Evolutionary conservation across 495 filamentous ascomycete genomes (phyloP).

Genomic region (Penicillium maclennaniae): DNA sequence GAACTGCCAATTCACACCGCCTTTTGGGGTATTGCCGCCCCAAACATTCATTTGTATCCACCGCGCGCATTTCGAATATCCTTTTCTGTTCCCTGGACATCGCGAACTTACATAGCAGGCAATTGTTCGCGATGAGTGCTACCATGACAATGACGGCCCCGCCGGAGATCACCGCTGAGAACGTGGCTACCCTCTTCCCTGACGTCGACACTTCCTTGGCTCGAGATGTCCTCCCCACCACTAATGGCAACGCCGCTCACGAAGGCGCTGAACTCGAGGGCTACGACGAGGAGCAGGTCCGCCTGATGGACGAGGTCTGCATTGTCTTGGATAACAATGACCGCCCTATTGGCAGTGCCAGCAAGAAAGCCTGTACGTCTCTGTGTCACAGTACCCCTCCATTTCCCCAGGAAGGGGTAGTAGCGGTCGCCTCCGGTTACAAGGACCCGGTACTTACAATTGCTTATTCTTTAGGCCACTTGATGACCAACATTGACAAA

Average conservation of each 20-base stretch:
- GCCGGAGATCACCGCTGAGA: constrained; percentile 70
- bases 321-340: constrained; percentile 94
- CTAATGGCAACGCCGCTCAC: constrained; percentile 25
- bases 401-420: constrained; percentile 10
- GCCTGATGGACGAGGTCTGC: constrained; percentile 98
- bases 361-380: constrained; percentile 92
- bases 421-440: not conserved
- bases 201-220: constrained; percentile 89
- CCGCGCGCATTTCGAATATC: constrained; percentile 5
- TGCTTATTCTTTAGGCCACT: constrained; percentile 61
- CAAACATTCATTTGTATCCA: not conserved
- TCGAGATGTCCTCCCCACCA: constrained; percentile 52
- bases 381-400: not conserved
- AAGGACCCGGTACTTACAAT: constrained; percentile 4
- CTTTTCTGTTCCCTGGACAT: not conserved
- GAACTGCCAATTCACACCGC: constrained; percentile 22
- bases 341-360: constrained; percentile 89
- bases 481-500: constrained; percentile 97
- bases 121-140: constrained; percentile 42
- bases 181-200: constrained; percentile 84
- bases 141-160: constrained; percentile 42
- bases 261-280: constrained; percentile 57
- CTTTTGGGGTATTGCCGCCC: not conserved
- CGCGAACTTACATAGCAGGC: not conserved
- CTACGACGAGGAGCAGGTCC: constrained; percentile 96